These are phyloP conservation scores for Pythium monospermum DNA, from an alignment of 352 stramenopile species.

Conservation along the genomic window DNA sequence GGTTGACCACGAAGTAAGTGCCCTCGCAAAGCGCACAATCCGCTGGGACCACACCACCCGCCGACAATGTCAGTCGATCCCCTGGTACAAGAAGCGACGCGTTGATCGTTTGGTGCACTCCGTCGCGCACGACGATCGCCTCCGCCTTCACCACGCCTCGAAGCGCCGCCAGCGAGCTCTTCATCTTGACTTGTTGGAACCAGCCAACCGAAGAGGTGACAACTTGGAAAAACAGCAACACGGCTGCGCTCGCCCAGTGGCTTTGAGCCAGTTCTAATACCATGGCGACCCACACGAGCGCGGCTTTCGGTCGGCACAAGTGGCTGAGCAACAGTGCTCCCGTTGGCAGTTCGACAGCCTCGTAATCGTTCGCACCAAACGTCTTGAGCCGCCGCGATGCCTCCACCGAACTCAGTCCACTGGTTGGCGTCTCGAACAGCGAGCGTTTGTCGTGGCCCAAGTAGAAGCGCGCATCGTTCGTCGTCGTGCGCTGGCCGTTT, in stretches of 20 bases:
- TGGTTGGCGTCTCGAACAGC: slow-evolving; percentile 57
- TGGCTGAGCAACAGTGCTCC: slow-evolving; percentile 61
- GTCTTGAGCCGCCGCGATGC: slow-evolving; percentile 66
- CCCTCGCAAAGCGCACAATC: slow-evolving; percentile 87
- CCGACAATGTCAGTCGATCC: slow-evolving; percentile 88
- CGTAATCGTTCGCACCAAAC: slow-evolving; percentile 89
- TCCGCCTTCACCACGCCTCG: slow-evolving; percentile 84
- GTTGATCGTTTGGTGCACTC: slow-evolving; percentile 85
- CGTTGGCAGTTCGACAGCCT: slow-evolving; percentile 35
- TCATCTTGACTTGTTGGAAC: slow-evolving; percentile 80
- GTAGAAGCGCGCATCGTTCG: slow-evolving; percentile 62
- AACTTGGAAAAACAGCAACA: slow-evolving; percentile 68
- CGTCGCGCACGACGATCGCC: slow-evolving; percentile 85
- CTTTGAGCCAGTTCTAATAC: slow-evolving; percentile 63
- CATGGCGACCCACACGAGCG: slow-evolving; percentile 91
- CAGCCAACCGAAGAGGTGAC: slow-evolving; percentile 66
- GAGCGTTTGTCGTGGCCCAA: slow-evolving; percentile 79
- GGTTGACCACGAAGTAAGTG: slow-evolving; percentile 84
- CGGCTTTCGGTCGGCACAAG: slow-evolving; percentile 82
- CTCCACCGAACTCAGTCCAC: slow-evolving; percentile 79
- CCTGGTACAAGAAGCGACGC: slow-evolving; percentile 90
- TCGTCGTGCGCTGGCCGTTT: neutral
- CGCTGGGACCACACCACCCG: slow-evolving; percentile 89
- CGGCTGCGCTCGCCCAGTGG: slow-evolving; percentile 55
- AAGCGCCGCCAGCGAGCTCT: slow-evolving; percentile 81